phyloP scores from a whole-genome alignment of 2,329 filamentous ascomycete species.

The Aspergillus fumigatiaffinis region DNA sequence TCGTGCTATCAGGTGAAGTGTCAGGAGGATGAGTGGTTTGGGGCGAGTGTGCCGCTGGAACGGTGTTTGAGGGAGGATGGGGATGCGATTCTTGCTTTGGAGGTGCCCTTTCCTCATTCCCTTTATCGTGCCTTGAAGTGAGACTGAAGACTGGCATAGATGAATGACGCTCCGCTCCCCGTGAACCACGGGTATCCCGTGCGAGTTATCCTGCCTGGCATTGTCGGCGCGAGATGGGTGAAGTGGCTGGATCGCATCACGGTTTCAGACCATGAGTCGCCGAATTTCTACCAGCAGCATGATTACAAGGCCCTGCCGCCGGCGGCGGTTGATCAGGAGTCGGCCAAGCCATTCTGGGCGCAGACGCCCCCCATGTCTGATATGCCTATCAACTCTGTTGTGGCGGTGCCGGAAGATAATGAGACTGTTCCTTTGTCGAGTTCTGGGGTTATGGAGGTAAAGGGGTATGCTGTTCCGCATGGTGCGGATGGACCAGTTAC shows the following conservation, averaged over 20 bases:
- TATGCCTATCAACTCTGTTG: constrained; percentile 55
- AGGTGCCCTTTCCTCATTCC: constrained; percentile 27
- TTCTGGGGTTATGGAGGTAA: constrained; percentile 46
- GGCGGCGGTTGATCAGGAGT: constrained; percentile 45
- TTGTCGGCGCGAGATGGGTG: constrained; percentile 52
- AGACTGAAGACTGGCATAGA: constrained; percentile 25
- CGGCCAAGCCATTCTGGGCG: constrained; percentile 52
- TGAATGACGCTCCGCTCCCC: constrained; percentile 48
- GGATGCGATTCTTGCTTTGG: constrained; percentile 48
- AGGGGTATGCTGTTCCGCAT: constrained; percentile 55
- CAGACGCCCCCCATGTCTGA: constrained; percentile 49
- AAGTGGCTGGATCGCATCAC: constrained; percentile 56
- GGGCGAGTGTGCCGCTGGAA: constrained; percentile 50
- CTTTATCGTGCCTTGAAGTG: not conserved
- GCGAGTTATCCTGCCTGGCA: constrained; percentile 50
- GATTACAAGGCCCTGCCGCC: constrained; percentile 60
- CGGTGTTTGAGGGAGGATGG: constrained; percentile 42
- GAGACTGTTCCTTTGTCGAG: constrained; percentile 40
- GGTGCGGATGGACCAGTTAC: constrained; percentile 51
- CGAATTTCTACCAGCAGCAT: constrained; percentile 55
- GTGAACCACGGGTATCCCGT: constrained; percentile 52
- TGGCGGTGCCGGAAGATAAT: constrained; percentile 46
- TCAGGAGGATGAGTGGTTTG: constrained; percentile 58
- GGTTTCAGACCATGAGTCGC: constrained; percentile 48
- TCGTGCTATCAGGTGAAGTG: constrained; percentile 50